Base-by-base conservation (phyloP, 108 stramenopile genomes). In the Nitzschia palea region DNA sequence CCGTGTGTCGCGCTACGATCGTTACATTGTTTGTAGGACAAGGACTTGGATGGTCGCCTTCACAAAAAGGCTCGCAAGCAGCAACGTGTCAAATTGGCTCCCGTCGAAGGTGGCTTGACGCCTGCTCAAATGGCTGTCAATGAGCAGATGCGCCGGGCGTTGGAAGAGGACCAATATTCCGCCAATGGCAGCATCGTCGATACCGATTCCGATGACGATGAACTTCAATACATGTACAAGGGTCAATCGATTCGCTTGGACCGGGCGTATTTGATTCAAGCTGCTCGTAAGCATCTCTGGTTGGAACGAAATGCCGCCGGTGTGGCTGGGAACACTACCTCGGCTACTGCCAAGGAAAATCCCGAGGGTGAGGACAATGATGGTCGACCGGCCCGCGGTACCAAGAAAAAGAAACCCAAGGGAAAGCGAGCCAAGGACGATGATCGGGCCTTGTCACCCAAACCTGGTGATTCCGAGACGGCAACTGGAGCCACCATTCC, bases 111-210 rank as follows among this genome's bases (percentile, higher is more conserved):
- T 14, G 62, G 37, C 20, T 45, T 74, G 48, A 76, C 84, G 28
- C 67, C 84, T 35, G 86, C 86, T n/a, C 89, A 91, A 56, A 55
- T 80, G 31, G 86, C 88, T 1, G 88, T 86, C 43, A 82, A 89
- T 48, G 89, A 94, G 48, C 90, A 90, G 76, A 89, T 91, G 93
- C 86, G 93, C 20, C 71, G 79, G 4, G 88, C 85, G 3, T 57
- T 94, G 33, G 93, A 94, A 63, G 93, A 94, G 72, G 93, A 94
- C 60, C 82, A 84, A 50, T 90, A 94, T 59, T 86, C 84, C 4
- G 93, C 89, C 25, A 55, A 80, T 37, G 93, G 89, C 14, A 79
- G 76, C 55, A 80, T 92, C 50, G 84, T 90, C 4, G 85, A 83
- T 25, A 70, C 81, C 23, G 85, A 81, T 76, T 73, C 79, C 4